Evolutionary conservation across 2,329 filamentous ascomycete genomes (phyloP).

Genomic region (Fusarium sp.): DNA sequence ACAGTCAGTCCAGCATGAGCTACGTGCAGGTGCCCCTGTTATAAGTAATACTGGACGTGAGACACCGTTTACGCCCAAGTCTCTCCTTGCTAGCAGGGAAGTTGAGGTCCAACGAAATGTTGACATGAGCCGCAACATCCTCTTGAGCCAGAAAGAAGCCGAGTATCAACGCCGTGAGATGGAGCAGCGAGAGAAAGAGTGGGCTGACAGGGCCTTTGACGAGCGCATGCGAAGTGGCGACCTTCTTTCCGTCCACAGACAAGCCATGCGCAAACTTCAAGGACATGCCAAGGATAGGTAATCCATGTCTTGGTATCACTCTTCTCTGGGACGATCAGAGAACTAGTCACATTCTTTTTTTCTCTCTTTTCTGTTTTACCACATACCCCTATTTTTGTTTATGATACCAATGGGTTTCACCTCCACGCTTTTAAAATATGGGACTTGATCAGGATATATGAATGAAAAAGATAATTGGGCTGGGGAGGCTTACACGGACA

Average conservation of each 20-base stretch:
- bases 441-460: constrained; percentile 21
- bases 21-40: constrained; percentile 56
- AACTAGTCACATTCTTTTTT: constrained; percentile 15
- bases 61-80: constrained; percentile 50
- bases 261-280: constrained; percentile 84
- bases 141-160: constrained; percentile 70
- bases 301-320: background rate
- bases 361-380: constrained; percentile 6
- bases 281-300: constrained; percentile 50
- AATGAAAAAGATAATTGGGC: constrained; percentile 27
- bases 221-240: constrained; percentile 79
- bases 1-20: constrained; percentile 69
- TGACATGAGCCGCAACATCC: constrained; percentile 61
- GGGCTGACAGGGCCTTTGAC: constrained; percentile 71
- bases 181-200: constrained; percentile 65
- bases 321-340: background rate
- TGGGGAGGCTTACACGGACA: constrained; percentile 21
- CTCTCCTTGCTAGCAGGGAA: constrained; percentile 50
- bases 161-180: constrained; percentile 68
- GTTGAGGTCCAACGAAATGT: constrained; percentile 58
- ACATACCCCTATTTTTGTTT: constrained; percentile 29
- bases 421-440: constrained; percentile 23
- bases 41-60: constrained; percentile 49
- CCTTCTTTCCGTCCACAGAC: constrained; percentile 78
- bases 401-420: constrained; percentile 44